Base-by-base conservation (phyloP, 1,284 basidiomycete genomes). In the Ganoderma leucocontextum region DNA sequence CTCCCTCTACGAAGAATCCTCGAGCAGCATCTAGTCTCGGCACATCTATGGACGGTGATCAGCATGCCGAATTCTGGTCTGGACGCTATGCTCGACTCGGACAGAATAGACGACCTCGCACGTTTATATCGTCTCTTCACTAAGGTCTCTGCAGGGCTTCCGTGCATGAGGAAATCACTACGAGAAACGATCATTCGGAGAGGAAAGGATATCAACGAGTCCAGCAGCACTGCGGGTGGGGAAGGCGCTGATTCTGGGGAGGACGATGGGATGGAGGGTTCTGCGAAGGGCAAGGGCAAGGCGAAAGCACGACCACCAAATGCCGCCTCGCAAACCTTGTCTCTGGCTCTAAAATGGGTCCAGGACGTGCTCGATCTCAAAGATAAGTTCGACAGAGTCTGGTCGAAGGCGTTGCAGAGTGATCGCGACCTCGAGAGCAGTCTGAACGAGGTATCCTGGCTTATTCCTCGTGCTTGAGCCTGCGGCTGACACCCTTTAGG, bases 351-450 rank as follows among this genome's bases (percentile, higher is more conserved):
- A 65, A 92, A 91, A 77, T 99, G 98, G 98, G 97, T 99, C 0
- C 92, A 98, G 80, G 92, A 95, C 73, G 94, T 98, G 10, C 84
- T 99, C 12, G 89, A 92, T 70, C 84, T 99, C 68, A 98, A 99
- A 81, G 95, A 97, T 81, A 94, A 90, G 77, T 96, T 98, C 77
- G 95, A 98, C 75, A 76, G 76, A 12, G 80, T 98, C 10, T 92
- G 96, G 86, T 86, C 82, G 59, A 79, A 85, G 36, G 89, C 94
- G 1, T 97, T 98, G 77, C 81, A 83, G 35, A 87, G 83, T 61
- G 93, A 98, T 80, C 87, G 91, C 71, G 90, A 92, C 17, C 78
- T 99, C 1, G 96, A 98, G 80, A 91, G 90, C 65, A 86, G 91
- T 17, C 85, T 98, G 67, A 96, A 97, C 75, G 95, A 98, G 84